Evolutionary conservation across 2,329 filamentous ascomycete species (phyloP), one percentile per base, ranked within the genome.

Genomic region (Hypoxylon sp.): DNA sequence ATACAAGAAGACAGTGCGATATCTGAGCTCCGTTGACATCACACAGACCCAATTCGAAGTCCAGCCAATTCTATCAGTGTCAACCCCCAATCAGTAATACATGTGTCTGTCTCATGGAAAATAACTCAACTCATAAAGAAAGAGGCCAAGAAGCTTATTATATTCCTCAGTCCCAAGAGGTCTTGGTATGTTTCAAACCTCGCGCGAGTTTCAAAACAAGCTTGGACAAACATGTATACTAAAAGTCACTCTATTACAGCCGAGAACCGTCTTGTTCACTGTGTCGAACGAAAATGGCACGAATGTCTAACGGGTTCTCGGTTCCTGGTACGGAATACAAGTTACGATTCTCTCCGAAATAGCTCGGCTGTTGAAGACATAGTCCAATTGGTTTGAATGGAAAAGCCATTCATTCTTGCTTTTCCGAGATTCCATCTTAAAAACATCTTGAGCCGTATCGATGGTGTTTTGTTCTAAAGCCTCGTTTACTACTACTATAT

Each of bases 321-420:
- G 63, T 47, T n/a, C 60, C 42, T 43, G 43, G 46, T 51, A 62
- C 61, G 64, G 58, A 38, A 58, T 50, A 42, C 23, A 50, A 44
- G 37, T 59, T 35, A 64, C 64, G 64, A 65, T 61, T 66, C 59
- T 59, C 53, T 61, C 64, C 64, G 64, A 66, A 23, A n/a, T 51
- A 63, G 63, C 64, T 63, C 62, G 64, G 64, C 59, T 65, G 44
- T 62, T 62, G 51, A 40, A 36, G 55, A 43, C 45, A 23, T 45
- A 17, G 44, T 23, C 50, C 34, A 38, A 35, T 53, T 48, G 31
- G 34, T 45, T 34, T 25, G 12, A 49, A 57, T 51, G 8, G 15
- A 8, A n/a, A n/a, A n/a, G n/a, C n/a, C n/a, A n/a, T n/a, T n/a
- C n/a, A n/a, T n/a, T n/a, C n/a, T n/a, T n/a, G n/a, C 13, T 35